These are phyloP conservation scores for Pyrenophora graminea DNA, from an alignment of 2,329 filamentous ascomycete genomes.

Conservation along the genomic window DNA sequence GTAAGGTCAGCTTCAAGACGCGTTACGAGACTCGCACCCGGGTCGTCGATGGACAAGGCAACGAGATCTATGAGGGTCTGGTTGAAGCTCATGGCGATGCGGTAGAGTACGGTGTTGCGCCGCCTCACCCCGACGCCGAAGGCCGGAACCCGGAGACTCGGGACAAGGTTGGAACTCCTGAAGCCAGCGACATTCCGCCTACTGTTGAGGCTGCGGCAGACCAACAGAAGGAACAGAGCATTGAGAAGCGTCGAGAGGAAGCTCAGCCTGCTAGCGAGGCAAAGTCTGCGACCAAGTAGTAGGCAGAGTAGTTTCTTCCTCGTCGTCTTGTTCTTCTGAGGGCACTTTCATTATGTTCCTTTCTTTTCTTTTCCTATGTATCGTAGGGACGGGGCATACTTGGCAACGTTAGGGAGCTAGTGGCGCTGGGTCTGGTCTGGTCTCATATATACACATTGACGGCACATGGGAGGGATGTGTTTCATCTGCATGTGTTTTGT, in stretches of 20 bases:
- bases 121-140: constrained; percentile 61
- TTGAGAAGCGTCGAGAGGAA: constrained; percentile 43
- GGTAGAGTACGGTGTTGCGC: constrained; percentile 49
- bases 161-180: constrained; percentile 46
- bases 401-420: constrained; percentile 15
- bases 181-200: constrained; percentile 49
- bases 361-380: constrained; percentile 17
- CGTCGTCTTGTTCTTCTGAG: neutral
- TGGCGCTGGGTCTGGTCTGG: constrained; percentile 14
- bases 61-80: constrained; percentile 65
- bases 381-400: constrained; percentile 19
- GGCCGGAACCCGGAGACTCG: constrained; percentile 62
- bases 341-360: neutral
- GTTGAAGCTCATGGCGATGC: constrained; percentile 42
- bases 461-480: constrained; percentile 1
- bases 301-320: constrained; percentile 20
- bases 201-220: constrained; percentile 49
- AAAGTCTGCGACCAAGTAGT: constrained; percentile 37
- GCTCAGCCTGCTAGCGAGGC: constrained; percentile 47
- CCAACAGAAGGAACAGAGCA: constrained; percentile 51
- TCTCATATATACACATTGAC: constrained; percentile 3
- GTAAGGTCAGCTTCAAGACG: constrained; percentile 94
- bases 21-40: constrained; percentile 93
- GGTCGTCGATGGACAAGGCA: constrained; percentile 77
- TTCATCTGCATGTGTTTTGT: constrained; percentile 11